Base-by-base conservation (phyloP, 805 yeast genomes). In the Torulaspora franciscae region DNA sequence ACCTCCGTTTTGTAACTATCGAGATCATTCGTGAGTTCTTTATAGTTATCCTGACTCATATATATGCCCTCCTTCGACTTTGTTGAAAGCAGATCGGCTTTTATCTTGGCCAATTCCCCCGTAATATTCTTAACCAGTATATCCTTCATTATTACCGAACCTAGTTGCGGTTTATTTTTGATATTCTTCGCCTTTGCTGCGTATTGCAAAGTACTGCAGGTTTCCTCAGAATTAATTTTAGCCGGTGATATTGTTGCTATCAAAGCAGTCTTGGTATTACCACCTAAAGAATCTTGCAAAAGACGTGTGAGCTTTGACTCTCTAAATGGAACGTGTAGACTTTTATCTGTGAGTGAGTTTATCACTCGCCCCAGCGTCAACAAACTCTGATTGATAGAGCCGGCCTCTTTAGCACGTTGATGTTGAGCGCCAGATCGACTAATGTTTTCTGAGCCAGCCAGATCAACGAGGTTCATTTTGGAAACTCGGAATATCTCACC, bases 371-470 rank as follows among this genome's bases (percentile, higher is more conserved):
- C 98, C 34, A 91, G 71, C 0, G 96, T 83, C 29, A 91, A 68
- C 42, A 91, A 70, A 63, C 95, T 83, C 64, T 88, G 95, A 64
- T 91, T 91, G 40, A 90, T 90, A 14, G 87, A 79, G 0, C 96
- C 97, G 0, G 97, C 96, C 60, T 91, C 99, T 53, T 88, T 81
- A 0, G 96, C 96, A 35, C 96, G 73, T 59, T 80, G 83, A 53
- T 85, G 81, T 19, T 79, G 73, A 0, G 97, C 96, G 2, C 99
- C 99, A 0, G 96, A 85, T 56, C 88, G 72, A 54, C 76, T 78
- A 43, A 91, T 83, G 61, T 90, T 90, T 62, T 91, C 99, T 4
- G 95, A 85, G 0, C 99, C 98, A 0, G 98, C 99, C 51, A 91
- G 72, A 68, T 91, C 98, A 5, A 91, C 98, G 17, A 90, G 69